phyloP scores from a whole-genome alignment of 352 stramenopile genomes.

The Phytophthora tubulina region DNA sequence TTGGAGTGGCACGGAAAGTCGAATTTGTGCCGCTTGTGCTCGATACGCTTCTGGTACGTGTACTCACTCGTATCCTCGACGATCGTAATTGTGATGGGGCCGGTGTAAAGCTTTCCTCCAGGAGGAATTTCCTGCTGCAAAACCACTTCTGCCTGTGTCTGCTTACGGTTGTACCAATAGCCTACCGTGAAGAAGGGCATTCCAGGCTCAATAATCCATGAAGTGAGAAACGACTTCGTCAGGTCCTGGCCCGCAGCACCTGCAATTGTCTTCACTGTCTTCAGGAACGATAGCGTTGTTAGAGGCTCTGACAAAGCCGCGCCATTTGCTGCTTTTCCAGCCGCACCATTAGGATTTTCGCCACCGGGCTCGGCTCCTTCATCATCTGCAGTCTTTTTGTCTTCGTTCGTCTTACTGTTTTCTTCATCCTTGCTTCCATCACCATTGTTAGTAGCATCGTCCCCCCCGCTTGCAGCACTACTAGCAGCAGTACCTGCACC shows the following conservation, averaged over 20 bases:
- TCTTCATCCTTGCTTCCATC: conserved; percentile 57
- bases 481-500: conserved; percentile 30
- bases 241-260: conserved; percentile 79
- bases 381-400: conserved; percentile 47
- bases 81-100: conserved; percentile 86
- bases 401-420: conserved; percentile 24
- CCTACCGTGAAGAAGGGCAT: conserved; percentile 90
- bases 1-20: conserved; percentile 89
- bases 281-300: conserved; percentile 82
- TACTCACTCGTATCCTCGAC: conserved; percentile 90
- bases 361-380: conserved; percentile 37
- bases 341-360: conserved; percentile 24
- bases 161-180: conserved; percentile 92
- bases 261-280: conserved; percentile 85
- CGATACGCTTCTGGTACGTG: conserved; percentile 83
- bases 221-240: conserved; percentile 82
- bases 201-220: conserved; percentile 83
- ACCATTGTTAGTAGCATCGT: conserved; percentile 39
- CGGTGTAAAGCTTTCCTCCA: conserved; percentile 82
- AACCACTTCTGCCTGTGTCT: conserved; percentile 87
- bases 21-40: conserved; percentile 88
- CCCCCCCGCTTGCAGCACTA: conserved; percentile 35
- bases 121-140: conserved; percentile 85
- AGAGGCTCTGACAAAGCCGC: conserved; percentile 57
- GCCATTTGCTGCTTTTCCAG: conserved; percentile 32